A percentile compares a stretch with the other conserved stretches of the same genome.
Evolutionary conservation across 148 eudicot genomes (phyloP).

Genomic region (Chenopodium album): DNA sequence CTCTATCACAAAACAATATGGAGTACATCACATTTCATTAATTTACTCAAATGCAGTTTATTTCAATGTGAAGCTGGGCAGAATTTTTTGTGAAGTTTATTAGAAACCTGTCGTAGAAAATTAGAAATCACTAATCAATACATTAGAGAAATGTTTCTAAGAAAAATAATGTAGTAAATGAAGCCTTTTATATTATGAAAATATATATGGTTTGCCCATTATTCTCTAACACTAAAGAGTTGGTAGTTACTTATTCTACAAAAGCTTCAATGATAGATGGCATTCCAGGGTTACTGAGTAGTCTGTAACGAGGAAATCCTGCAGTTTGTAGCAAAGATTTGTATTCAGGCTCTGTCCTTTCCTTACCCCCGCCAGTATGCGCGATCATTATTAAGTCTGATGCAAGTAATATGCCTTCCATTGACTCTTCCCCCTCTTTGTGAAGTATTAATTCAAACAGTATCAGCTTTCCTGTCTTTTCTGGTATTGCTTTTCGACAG

Average conservation of each 20-base stretch:
- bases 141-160: too few relatives aligned
- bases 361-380: slow-evolving; percentile 32
- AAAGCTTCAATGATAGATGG: slow-evolving; percentile 32
- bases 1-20: too few relatives aligned
- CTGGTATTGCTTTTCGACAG: slow-evolving; percentile 31
- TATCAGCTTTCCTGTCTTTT: slow-evolving; percentile 35
- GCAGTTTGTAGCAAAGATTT: slow-evolving; percentile 22
- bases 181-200: too few relatives aligned
- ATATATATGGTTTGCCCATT: neutral
- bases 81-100: too few relatives aligned
- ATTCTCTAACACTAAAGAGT: neutral
- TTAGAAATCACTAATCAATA: too few relatives aligned
- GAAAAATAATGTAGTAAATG: too few relatives aligned
- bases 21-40: too few relatives aligned
- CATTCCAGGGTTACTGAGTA: slow-evolving; percentile 25
- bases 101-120: too few relatives aligned
- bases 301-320: slow-evolving; percentile 31
- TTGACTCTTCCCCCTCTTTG: slow-evolving; percentile 24
- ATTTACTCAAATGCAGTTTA: too few relatives aligned
- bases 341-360: slow-evolving; percentile 39
- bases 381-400: too few relatives aligned
- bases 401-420: slow-evolving; percentile 25
- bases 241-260: neutral
- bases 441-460: slow-evolving; percentile 26
- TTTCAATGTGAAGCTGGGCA: too few relatives aligned